phyloP scores from a whole-genome alignment of 345 rosid species.

The Lumnitzera racemosa region DNA sequence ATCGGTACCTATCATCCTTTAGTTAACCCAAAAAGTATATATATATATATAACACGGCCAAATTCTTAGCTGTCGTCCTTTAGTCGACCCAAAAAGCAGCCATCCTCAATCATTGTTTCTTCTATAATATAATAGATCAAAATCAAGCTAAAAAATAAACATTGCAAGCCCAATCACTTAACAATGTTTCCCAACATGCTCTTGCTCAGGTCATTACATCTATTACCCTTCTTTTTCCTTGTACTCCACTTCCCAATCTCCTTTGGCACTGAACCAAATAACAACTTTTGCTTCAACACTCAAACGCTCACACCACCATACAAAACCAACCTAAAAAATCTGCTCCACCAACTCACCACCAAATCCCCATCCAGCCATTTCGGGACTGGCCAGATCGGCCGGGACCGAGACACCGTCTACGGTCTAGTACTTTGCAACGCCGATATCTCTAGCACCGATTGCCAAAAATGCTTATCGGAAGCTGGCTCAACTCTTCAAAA shows the following conservation, averaged over 20 bases:
- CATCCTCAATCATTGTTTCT: too few relatives aligned
- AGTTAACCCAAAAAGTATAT: too few relatives aligned
- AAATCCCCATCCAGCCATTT: constrained; percentile 17
- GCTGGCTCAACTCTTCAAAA: too few relatives aligned
- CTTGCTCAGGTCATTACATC: constrained; percentile 2
- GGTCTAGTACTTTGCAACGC: constrained; percentile 11
- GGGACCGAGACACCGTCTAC: constrained; percentile 5
- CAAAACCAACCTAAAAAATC: constrained; percentile 18
- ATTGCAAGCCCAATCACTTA: too few relatives aligned
- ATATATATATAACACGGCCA: too few relatives aligned
- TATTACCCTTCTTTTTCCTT: constrained; percentile 1
- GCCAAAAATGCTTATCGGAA: too few relatives aligned
- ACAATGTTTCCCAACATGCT: constrained; percentile 4
- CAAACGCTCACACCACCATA: constrained; percentile 21
- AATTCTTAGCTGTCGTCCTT: too few relatives aligned
- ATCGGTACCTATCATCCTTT: too few relatives aligned
- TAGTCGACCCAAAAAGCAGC: too few relatives aligned
- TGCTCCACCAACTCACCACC: constrained; percentile 1
- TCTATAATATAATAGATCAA: too few relatives aligned
- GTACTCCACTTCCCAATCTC: constrained; percentile 19
- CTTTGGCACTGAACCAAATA: constrained; percentile 20
- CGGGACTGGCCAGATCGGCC: constrained; percentile 6
- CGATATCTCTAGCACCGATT: too few relatives aligned
- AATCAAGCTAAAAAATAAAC: too few relatives aligned
- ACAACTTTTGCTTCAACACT: constrained; percentile 24